phyloP scores from a whole-genome alignment of 768 basidiomycete species.

The Lactifluus subvellereus region DNA sequence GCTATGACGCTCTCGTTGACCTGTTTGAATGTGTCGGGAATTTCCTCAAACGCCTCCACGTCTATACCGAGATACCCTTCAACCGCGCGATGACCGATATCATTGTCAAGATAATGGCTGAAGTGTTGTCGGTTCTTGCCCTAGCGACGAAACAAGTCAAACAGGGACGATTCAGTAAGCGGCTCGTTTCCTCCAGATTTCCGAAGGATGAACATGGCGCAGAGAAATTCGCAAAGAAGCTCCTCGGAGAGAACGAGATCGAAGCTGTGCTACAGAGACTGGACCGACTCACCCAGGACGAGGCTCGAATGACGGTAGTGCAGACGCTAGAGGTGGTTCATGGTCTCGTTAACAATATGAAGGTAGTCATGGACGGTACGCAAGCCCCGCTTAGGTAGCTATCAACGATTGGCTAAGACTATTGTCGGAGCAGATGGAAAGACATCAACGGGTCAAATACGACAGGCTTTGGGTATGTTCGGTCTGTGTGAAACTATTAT shows the following conservation, averaged over 20 bases:
- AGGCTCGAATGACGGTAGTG: neutral
- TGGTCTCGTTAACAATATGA: too few relatives aligned
- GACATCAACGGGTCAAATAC: neutral
- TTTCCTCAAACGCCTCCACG: neutral
- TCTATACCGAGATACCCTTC: neutral
- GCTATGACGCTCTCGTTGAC: neutral
- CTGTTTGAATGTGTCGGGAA: neutral
- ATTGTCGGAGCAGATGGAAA: neutral
- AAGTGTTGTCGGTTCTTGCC: neutral
- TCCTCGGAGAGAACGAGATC: neutral
- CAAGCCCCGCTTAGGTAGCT: neutral
- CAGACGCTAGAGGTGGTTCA: neutral
- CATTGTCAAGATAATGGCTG: neutral
- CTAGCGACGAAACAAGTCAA: neutral
- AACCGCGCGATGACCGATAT: neutral
- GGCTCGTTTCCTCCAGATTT: neutral
- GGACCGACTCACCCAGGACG: neutral
- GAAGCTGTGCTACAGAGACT: neutral
- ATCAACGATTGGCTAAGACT: too few relatives aligned
- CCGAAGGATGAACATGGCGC: slow-evolving; percentile 16
- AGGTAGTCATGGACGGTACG: neutral
- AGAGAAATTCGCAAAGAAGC: slow-evolving; percentile 4
- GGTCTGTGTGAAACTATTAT: neutral
- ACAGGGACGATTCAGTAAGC: neutral
- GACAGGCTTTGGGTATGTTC: neutral